Percentiles rank a stretch among this genome's conserved stretches.
Conservation (phyloP, 192 early-diverging fungal genomes). For the Umbelopsis sp. region DNA sequence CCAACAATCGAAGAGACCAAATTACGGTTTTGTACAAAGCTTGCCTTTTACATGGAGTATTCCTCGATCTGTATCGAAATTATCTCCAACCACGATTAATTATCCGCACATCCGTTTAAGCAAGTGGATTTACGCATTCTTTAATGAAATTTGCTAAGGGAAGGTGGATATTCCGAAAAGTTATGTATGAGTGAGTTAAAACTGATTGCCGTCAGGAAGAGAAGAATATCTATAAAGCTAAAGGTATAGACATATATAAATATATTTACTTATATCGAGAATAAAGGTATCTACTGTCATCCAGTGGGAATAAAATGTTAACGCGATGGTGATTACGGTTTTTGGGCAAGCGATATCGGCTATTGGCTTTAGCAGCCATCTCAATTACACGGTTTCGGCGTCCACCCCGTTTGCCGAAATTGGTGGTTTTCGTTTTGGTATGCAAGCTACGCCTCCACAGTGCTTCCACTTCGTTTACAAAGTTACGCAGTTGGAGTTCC, state of each 20-base stretch:
- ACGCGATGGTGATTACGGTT: background rate
- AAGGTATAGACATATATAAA: background rate
- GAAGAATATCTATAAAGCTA: no score
- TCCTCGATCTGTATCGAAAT: no score
- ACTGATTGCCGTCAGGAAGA: no score
- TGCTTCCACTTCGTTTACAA: slow-evolving; percentile 12
- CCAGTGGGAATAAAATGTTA: slow-evolving; percentile 10
- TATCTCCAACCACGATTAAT: no score
- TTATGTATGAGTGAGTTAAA: no score
- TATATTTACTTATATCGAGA: slow-evolving; percentile 1
- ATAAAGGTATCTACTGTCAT: slow-evolving; percentile 7
- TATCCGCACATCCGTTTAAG: no score
- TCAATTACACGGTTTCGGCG: slow-evolving; percentile 12
- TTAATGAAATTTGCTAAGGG: no score
- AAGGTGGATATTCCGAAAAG: no score
- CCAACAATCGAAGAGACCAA: no score
- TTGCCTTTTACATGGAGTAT: no score
- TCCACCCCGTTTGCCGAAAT: slow-evolving; percentile 9
- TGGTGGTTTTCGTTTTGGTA: slow-evolving; percentile 11
- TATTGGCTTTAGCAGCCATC: background rate
- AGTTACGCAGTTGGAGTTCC: slow-evolving; percentile 16
- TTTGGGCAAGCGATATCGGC: slow-evolving; percentile 4
- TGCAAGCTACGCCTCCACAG: slow-evolving; percentile 14
- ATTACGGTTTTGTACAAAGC: no score
- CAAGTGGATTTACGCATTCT: no score